Percentiles rank a stretch among this genome's conserved stretches.
Evolutionary conservation across 192 early-diverging fungal species (phyloP).

Genomic region (Mortierella alpina): DNA sequence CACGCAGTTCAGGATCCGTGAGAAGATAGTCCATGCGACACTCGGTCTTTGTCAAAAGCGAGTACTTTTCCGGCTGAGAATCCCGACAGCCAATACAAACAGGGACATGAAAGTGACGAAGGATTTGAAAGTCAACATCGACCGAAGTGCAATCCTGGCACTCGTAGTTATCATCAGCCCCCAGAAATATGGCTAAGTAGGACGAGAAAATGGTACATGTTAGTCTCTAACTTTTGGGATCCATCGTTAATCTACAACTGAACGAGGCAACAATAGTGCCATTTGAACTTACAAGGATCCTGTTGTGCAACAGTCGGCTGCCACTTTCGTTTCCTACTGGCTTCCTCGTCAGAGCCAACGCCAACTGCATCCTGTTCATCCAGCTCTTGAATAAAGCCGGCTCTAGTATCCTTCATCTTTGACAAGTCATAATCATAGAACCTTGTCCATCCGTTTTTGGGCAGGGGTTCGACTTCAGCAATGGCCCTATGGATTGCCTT

Average conservation of each 20-base stretch:
- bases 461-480: slow-evolving; percentile 36
- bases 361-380: slow-evolving; percentile 31
- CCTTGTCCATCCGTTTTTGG: slow-evolving; percentile 53
- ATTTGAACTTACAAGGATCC: slow-evolving; percentile 61
- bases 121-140: slow-evolving; percentile 83
- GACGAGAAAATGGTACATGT: neutral
- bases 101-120: slow-evolving; percentile 75
- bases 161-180: slow-evolving; percentile 68
- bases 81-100: slow-evolving; percentile 87
- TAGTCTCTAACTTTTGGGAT: neutral
- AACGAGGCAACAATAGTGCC: neutral
- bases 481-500: slow-evolving; percentile 23
- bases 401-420: slow-evolving; percentile 86
- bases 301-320: slow-evolving; percentile 38
- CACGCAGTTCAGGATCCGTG: slow-evolving; percentile 93
- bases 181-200: slow-evolving; percentile 57
- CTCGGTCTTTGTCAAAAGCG: slow-evolving; percentile 96
- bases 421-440: slow-evolving; percentile 87
- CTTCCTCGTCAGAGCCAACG: slow-evolving; percentile 13
- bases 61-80: slow-evolving; percentile 85
- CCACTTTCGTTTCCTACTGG: slow-evolving; percentile 52
- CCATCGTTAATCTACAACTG: neutral
- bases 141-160: slow-evolving; percentile 87
- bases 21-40: slow-evolving; percentile 86
- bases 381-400: slow-evolving; percentile 85